Percentiles rank a stretch among this genome's conserved stretches.
These are phyloP conservation scores for Plectosphaerella plurivora DNA, from an alignment of 2,329 filamentous ascomycete genomes.

Conservation along the genomic window DNA sequence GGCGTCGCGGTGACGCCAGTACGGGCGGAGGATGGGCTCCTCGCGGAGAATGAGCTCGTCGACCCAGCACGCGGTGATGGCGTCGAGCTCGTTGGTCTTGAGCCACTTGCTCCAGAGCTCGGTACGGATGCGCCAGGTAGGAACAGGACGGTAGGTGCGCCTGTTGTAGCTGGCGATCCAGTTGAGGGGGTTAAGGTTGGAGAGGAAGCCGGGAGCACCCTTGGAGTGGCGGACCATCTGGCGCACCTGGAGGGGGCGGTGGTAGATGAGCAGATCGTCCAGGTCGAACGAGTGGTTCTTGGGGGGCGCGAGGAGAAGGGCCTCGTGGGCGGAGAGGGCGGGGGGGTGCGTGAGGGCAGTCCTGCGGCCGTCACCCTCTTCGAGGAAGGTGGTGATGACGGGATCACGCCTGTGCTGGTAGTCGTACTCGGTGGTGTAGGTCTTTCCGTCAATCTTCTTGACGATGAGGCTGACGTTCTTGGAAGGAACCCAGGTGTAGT, in stretches of 20 bases:
- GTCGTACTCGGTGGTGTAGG: slow-evolving; percentile 23
- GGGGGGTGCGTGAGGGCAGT: slow-evolving; percentile 18
- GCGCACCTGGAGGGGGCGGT: slow-evolving; percentile 19
- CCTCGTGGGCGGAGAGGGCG: slow-evolving; percentile 21
- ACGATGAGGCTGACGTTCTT: slow-evolving; percentile 28
- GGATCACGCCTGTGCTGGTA: slow-evolving; percentile 32
- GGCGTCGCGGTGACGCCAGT: slow-evolving; percentile 38
- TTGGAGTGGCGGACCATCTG: slow-evolving; percentile 17
- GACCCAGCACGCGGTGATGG: slow-evolving; percentile 43
- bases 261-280: slow-evolving; percentile 29
- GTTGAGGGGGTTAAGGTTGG: slow-evolving; percentile 16
- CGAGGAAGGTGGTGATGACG: slow-evolving; percentile 22
- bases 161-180: slow-evolving; percentile 17
- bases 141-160: slow-evolving; percentile 27
- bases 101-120: slow-evolving; percentile 47
- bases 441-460: slow-evolving; percentile 17
- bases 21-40: slow-evolving; percentile 37
- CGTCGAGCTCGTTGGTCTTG: slow-evolving; percentile 38
- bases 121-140: slow-evolving; percentile 42
- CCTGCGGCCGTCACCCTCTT: slow-evolving; percentile 14
- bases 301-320: slow-evolving; percentile 20
- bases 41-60: slow-evolving; percentile 42
- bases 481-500: slow-evolving; percentile 27
- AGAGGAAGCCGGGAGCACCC: slow-evolving; percentile 13
- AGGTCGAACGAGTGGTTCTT: slow-evolving; percentile 23